phyloP scores from a whole-genome alignment of 2,329 filamentous ascomycete species.

The Colletotrichum gloeosporioides region DNA sequence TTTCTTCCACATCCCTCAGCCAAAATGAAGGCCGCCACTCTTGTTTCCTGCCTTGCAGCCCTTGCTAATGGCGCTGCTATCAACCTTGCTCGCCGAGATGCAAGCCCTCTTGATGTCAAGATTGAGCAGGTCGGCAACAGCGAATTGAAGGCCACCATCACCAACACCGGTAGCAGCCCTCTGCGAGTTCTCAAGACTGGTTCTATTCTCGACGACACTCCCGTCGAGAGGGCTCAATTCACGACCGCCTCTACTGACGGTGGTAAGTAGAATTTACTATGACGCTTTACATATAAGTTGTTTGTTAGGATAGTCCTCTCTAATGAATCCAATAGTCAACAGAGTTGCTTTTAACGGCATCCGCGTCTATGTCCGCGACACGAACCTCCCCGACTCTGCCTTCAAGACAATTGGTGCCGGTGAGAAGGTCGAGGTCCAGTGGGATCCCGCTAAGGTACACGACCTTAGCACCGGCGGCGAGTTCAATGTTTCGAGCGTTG shows the following conservation, averaged over 20 bases:
- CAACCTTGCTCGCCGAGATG: slow-evolving; percentile 34
- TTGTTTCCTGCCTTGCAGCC: slow-evolving; percentile 39
- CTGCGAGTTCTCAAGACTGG: slow-evolving; percentile 55
- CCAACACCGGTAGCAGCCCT: slow-evolving; percentile 49
- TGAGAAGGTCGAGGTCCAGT: slow-evolving; percentile 51
- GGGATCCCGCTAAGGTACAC: slow-evolving; percentile 57
- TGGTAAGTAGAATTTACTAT: slow-evolving; percentile 32
- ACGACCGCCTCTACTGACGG: slow-evolving; percentile 34
- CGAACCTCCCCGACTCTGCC: slow-evolving; percentile 43
- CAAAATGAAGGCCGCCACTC: slow-evolving; percentile 41
- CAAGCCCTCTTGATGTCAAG: slow-evolving; percentile 40
- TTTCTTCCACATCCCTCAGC: not conserved
- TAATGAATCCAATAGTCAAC: slow-evolving; percentile 30
- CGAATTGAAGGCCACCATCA: slow-evolving; percentile 51
- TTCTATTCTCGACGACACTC: slow-evolving; percentile 49
- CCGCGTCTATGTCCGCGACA: slow-evolving; percentile 47
- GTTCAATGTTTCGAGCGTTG: slow-evolving; percentile 57
- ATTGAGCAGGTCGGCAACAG: slow-evolving; percentile 51
- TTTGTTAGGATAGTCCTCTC: not conserved
- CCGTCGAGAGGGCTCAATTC: slow-evolving; percentile 54
- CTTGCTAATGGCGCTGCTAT: slow-evolving; percentile 37
- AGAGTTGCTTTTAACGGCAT: slow-evolving; percentile 55
- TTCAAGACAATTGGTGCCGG: slow-evolving; percentile 50
- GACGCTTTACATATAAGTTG: not conserved
- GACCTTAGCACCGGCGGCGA: slow-evolving; percentile 49